Base-by-base conservation (phyloP, 2,329 filamentous ascomycete genomes). In the Beauveria sp. region DNA sequence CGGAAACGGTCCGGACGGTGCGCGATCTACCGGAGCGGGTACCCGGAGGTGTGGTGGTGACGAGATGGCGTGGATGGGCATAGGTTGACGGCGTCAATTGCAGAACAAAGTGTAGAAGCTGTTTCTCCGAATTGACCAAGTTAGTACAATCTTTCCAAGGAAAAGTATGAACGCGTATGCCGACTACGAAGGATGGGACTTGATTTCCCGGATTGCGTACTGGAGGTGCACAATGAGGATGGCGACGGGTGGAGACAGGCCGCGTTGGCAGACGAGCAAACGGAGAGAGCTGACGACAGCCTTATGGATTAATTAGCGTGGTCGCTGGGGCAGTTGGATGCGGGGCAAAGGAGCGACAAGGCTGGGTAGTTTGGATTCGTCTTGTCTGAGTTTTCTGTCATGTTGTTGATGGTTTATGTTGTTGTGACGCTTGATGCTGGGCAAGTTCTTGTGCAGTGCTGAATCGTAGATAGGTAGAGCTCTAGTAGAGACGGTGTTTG, bases 261-360 rank as follows among this genome's bases (percentile, higher is more conserved):
- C 56, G 56, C 56, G 56, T 59, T 46, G 48, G 24, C 56, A 37
- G 26, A 56, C 5, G 34, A 37, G 34, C 14, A 43, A 20, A 20
- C 26, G 37, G 37, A 26, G 40, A 40, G 40, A 53, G 59, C 59
- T 61, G 59, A 61, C 59, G 59, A 61, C 59, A 55, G 59, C 59
- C 59, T 61, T 61, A 53, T 53, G 40, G 40, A 37, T 6, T 16
- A 2, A 37, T 20, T 59, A 53, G 56, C 48, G 47, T 46, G 56
- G 28, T 28, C 22, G 24, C 51, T 46, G 56, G 44, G 40, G 56
- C 10, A 46, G 18, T 10, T 20, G 44, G n/a, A 20, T 53, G 56
- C 56, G 56, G 56, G 56, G 48, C 37, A 1, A 10, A 5, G 18
- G 47, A 20, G 22, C 12, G n/a, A 46, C n/a, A 53, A 59, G 56